Evolutionary conservation across 2,329 filamentous ascomycete species (phyloP), one percentile per base, ranked within the genome.

Genomic region (Nothophoma quercina): DNA sequence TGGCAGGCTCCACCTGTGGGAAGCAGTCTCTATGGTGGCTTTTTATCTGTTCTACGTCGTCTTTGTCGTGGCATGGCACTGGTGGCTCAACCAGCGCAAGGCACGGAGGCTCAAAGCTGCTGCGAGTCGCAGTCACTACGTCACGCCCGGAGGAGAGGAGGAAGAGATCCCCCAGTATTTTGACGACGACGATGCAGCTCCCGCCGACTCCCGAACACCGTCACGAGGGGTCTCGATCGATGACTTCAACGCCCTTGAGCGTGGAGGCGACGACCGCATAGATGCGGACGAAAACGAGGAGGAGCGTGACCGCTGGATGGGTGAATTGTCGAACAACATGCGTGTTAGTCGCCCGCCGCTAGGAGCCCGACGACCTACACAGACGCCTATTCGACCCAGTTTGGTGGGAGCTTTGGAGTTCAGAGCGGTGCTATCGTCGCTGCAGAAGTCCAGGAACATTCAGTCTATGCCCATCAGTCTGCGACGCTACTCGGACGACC

Each of bases 371-470:
- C 88, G 88, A 59, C 91, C 82, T 38, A 86, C 91, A 2, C 83
- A 93, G 55, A 93, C 88, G 6, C 89, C 92, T 0, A 97, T 99
- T 57, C 84, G 95, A 34, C 93, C 95, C 1, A 98, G 95, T 78
- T 79, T 99, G 38, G 88, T 99, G 3, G 95, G 95, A 34, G 95
- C 91, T 7, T 80, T 99, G 51, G 95, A 99, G 75, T 99, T 99
- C 65, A 85, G 93, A 63, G 93, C 93, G 2, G 88, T 96, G 3
- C 79, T 99, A 36, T 88, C 90, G n/a, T 92, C 92, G 2, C 77
- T 99, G 50, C 88, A 96, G 65, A 89, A 87, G 59, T 90, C 91
- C 49, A 85, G 90, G 67, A 95, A 91, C 59, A 84, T 90, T 21
- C 86, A 87, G 63, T 83, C 89, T 15, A 84, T 86, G 34, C 84